Percentiles rank a stretch among this genome's conserved stretches.
Conservation (phyloP, 2,329 filamentous ascomycete genomes). For the Ceratocystis harringtonii region DNA sequence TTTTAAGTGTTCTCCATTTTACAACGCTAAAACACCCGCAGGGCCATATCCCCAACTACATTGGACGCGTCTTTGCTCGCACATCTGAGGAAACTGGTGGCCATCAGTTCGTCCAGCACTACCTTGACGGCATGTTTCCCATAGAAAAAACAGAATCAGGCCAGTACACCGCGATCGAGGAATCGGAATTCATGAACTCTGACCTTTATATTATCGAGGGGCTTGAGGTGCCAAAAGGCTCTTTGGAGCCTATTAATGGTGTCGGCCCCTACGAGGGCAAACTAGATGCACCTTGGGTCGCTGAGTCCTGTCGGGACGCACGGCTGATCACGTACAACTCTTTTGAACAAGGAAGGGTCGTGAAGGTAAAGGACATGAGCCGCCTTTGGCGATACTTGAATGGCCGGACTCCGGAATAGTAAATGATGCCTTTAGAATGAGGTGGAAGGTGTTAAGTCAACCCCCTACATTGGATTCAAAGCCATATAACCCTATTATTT, state of each 20-base stretch:
- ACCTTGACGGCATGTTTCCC: slow-evolving; percentile 47
- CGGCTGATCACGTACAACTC: slow-evolving; percentile 5
- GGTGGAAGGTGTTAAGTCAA: too few species aligned
- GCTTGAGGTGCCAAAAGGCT: slow-evolving; percentile 22
- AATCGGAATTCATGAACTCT: slow-evolving; percentile 48
- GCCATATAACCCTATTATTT: not conserved
- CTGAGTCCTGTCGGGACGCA: not conserved
- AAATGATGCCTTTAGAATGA: too few species aligned
- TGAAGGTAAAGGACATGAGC: slow-evolving; percentile 45
- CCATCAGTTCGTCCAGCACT: slow-evolving; percentile 46
- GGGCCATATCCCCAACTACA: slow-evolving; percentile 41
- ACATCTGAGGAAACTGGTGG: slow-evolving; percentile 33
- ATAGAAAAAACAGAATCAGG: slow-evolving; percentile 32
- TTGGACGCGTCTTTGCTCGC: slow-evolving; percentile 45
- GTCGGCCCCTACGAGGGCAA: slow-evolving; percentile 26
- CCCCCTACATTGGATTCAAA: not conserved
- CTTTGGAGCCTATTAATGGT: slow-evolving; percentile 19
- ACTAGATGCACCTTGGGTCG: slow-evolving; percentile 19
- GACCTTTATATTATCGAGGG: slow-evolving; percentile 33
- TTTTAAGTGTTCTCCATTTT: slow-evolving; percentile 61
- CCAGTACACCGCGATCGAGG: slow-evolving; percentile 29
- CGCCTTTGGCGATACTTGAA: slow-evolving; percentile 49
- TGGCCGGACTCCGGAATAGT: slow-evolving; percentile 36
- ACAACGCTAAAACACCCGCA: slow-evolving; percentile 30
- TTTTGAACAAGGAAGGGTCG: slow-evolving; percentile 18